Conservation (phyloP, 2,329 filamentous ascomycete species). For the Aspergillus sergii region DNA sequence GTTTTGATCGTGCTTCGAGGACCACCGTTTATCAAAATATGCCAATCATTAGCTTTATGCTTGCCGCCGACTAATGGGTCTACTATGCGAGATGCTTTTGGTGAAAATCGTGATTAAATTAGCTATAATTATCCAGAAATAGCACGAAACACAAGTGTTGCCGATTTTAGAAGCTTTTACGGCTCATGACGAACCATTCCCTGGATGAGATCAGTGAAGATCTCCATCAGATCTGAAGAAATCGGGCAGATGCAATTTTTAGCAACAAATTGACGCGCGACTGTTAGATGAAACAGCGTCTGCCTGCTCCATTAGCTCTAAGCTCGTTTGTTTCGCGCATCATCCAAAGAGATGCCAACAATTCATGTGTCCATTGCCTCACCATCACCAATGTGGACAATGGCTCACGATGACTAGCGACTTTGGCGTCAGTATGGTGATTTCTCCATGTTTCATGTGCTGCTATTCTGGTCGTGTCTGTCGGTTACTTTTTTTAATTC, state of each 20-base stretch:
- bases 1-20: slow-evolving; percentile 7
- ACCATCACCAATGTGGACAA: slow-evolving; percentile 29
- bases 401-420: slow-evolving; percentile 26
- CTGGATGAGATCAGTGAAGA: slow-evolving; percentile 18
- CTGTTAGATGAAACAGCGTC: slow-evolving; percentile 38
- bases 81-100: slow-evolving; percentile 16
- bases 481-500: slow-evolving; percentile 31
- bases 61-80: slow-evolving; percentile 24
- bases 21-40: slow-evolving; percentile 15
- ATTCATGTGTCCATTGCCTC: slow-evolving; percentile 10
- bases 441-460: slow-evolving; percentile 44
- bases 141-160: slow-evolving; percentile 28
- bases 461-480: slow-evolving; percentile 31
- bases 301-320: slow-evolving; percentile 12
- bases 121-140: slow-evolving; percentile 25
- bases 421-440: slow-evolving; percentile 36
- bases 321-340: slow-evolving; percentile 30
- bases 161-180: slow-evolving; percentile 28
- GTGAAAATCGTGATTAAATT: slow-evolving; percentile 17
- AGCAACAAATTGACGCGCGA: slow-evolving; percentile 46
- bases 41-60: slow-evolving; percentile 8
- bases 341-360: slow-evolving; percentile 16
- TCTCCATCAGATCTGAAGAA: slow-evolving; percentile 31
- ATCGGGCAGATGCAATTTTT: slow-evolving; percentile 40
- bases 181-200: slow-evolving; percentile 28